Base-by-base conservation (phyloP, 225 moss, liverwort and hornwort genomes). In the Physcomitrium patens region DNA sequence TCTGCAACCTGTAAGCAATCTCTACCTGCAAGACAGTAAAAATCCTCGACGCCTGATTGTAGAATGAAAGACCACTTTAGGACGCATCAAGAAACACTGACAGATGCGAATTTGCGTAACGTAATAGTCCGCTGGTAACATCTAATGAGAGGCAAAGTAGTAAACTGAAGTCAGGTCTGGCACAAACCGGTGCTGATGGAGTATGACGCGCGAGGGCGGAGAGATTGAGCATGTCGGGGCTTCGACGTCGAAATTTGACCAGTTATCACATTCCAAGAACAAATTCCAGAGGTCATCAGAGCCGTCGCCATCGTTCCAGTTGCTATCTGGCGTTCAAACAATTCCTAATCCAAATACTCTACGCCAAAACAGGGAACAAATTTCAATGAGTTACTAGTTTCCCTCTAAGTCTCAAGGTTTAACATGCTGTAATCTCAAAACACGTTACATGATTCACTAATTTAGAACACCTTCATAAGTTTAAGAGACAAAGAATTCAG, bases 151-250 rank as follows among this genome's bases (percentile, higher is more conserved):
- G 26, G 42, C 13, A 15, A 23, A 37, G 37, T 27, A 71, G 42
- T 11, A 54, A 31, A 62, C 70, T 16, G 54, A 16, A 58, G 8
- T 46, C 15, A 47, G 11, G 47, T 1, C 46, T 65, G 47, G 49
- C 54, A 22, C 70, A 43, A 67, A 84, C 84, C 84, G 57, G 68
- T 71, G 70, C 70, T 67, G n/a, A 81, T 71, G 67, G 78, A 81
- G 45, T 71, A 81, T 2, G 84, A 62, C 44, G 81, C 77, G 10
- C 76, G 68, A 65, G 81, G 76, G 11, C 69, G 72, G 41, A 54
- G 23, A 14, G 71, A 45, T 26, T 81, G 81, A 12, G 75, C 43
- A 55, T 62, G 44, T 47, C 75, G 74, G 10, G 67, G 58, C 57
- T 74, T 84, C 45, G 78, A 50, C 44, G 77, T 77, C 60, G 77